Evolutionary conservation across 2,329 filamentous ascomycete species (phyloP).

Genomic region (Alternaria metachromatica): DNA sequence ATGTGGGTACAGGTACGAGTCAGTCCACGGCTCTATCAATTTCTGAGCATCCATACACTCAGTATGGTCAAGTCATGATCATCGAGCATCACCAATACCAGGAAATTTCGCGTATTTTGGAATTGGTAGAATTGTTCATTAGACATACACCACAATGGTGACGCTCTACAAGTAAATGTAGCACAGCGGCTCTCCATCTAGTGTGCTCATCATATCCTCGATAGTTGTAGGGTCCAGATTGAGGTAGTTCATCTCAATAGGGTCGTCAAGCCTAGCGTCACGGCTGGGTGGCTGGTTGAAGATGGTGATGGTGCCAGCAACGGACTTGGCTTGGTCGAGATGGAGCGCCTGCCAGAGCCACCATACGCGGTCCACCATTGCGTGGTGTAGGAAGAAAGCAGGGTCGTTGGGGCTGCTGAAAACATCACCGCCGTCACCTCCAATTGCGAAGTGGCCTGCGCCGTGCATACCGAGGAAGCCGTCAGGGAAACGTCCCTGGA

Average conservation of each 20-base stretch:
- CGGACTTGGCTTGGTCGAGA: slow-evolving; percentile 13
- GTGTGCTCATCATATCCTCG: slow-evolving; percentile 49
- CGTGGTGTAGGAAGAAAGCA: slow-evolving; percentile 56
- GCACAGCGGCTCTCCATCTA: slow-evolving; percentile 52
- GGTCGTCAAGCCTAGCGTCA: slow-evolving; percentile 55
- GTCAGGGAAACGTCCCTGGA: slow-evolving; percentile 22
- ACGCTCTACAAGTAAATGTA: slow-evolving; percentile 49
- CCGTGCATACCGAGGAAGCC: slow-evolving; percentile 49
- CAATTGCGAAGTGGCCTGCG: slow-evolving; percentile 45
- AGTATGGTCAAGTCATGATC: not conserved
- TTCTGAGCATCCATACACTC: not conserved
- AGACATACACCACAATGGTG: not conserved
- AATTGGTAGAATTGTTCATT: not conserved
- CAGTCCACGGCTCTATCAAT: too few species aligned
- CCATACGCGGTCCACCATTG: slow-evolving; percentile 55
- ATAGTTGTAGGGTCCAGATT: slow-evolving; percentile 40
- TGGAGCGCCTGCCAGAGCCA: slow-evolving; percentile 55
- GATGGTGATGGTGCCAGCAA: slow-evolving; percentile 51
- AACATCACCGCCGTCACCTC: slow-evolving; percentile 48
- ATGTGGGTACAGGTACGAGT: not conserved
- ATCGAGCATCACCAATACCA: not conserved
- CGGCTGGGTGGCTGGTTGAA: slow-evolving; percentile 49
- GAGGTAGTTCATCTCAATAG: slow-evolving; percentile 48
- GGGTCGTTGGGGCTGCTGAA: slow-evolving; percentile 55
- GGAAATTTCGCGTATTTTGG: not conserved